Conservation (phyloP, 257 asterid species). For the Anisodus tanguticus region DNA sequence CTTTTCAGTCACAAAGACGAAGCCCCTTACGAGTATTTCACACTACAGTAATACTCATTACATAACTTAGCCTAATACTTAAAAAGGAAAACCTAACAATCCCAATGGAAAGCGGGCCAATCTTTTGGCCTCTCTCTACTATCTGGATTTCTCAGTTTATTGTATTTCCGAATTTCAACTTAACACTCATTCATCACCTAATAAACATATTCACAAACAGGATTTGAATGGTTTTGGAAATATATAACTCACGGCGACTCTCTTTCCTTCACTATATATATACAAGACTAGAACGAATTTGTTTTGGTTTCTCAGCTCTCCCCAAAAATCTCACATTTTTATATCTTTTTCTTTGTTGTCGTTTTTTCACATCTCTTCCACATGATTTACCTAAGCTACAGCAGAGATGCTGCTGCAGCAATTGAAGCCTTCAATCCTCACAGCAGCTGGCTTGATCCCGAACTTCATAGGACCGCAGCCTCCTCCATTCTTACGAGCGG, state of each 20-base stretch:
- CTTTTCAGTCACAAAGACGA: slow-evolving; percentile 29
- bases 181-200: slow-evolving; percentile 31
- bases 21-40: slow-evolving; percentile 14
- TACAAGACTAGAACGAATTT: slow-evolving; percentile 39
- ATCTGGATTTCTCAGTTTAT: slow-evolving; percentile 34
- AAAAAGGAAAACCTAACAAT: slow-evolving; percentile 9
- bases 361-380: background rate
- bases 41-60: slow-evolving; percentile 5
- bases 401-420: slow-evolving; percentile 61
- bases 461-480: slow-evolving; percentile 49
- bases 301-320: slow-evolving; percentile 29
- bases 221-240: slow-evolving; percentile 7
- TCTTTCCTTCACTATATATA: slow-evolving; percentile 33
- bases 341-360: slow-evolving; percentile 24
- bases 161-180: slow-evolving; percentile 31
- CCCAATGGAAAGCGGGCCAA: slow-evolving; percentile 26
- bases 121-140: slow-evolving; percentile 25
- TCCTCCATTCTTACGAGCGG: slow-evolving; percentile 45
- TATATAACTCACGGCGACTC: background rate
- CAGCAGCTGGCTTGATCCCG: slow-evolving; percentile 53
- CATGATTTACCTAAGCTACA: slow-evolving; percentile 42
- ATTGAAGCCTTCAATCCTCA: slow-evolving; percentile 70
- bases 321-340: slow-evolving; percentile 29
- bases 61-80: slow-evolving; percentile 22
- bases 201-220: slow-evolving; percentile 34